A percentile compares a stretch with the other conserved stretches of the same genome.
phyloP scores from a whole-genome alignment of 2,329 filamentous ascomycete genomes.

The Pseudohalonectria lignicola region DNA sequence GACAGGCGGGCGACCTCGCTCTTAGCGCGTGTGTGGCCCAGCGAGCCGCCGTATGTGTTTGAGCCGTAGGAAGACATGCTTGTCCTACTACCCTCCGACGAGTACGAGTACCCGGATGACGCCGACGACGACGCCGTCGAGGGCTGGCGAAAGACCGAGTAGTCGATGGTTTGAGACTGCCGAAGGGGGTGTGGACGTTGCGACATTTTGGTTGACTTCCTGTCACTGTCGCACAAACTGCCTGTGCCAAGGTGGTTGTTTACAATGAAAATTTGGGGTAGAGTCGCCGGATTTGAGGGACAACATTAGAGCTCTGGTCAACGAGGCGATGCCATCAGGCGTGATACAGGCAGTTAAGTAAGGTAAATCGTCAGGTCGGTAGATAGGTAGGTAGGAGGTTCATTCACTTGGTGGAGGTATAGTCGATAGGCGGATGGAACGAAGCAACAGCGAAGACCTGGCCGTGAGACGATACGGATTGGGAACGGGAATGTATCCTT shows the following conservation, averaged over 20 bases:
- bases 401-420: too few relatives aligned
- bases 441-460: too few relatives aligned
- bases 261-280: background rate
- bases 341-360: too few relatives aligned
- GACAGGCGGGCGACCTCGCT: conserved; percentile 55
- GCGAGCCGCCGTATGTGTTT: conserved; percentile 35
- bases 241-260: background rate
- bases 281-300: conserved; percentile 9
- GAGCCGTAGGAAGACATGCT: conserved; percentile 66
- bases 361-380: too few relatives aligned
- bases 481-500: too few relatives aligned
- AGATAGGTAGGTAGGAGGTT: too few relatives aligned
- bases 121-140: conserved; percentile 63
- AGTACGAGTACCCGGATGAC: conserved; percentile 55
- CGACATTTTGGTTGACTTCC: conserved; percentile 33
- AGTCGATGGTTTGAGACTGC: conserved; percentile 42
- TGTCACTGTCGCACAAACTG: background rate
- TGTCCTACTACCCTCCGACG: conserved; percentile 51
- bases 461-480: too few relatives aligned
- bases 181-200: conserved; percentile 45
- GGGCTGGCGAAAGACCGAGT: conserved; percentile 45
- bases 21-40: conserved; percentile 60
- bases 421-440: too few relatives aligned
- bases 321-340: background rate
- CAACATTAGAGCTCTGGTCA: conserved; percentile 14